Base-by-base conservation (phyloP, 768 basidiomycete species). In the Strobilomyces confusus region DNA sequence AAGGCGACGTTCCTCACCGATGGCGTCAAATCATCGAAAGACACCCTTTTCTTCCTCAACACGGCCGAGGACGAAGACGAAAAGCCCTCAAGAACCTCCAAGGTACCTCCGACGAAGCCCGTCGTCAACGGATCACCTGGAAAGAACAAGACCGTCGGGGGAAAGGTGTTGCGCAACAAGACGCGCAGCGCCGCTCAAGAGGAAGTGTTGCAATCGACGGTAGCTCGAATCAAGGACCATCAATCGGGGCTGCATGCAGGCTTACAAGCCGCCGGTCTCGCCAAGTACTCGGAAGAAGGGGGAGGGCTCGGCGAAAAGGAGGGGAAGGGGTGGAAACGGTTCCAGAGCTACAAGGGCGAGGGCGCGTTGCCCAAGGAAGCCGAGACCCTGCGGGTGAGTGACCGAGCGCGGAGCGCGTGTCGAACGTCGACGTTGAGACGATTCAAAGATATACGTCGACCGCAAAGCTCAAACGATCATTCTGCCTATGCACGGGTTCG, bases 321-420 rank as follows among this genome's bases (percentile, higher is more conserved):
- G 63, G 92, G 91, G 34, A 98, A 98, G 69, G 82, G 84, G 14
- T 95, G 94, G 88, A 95, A 95, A 69, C 83, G 86, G 56, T 98
- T 95, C 75, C 92, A 92, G 73, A 95, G 93, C 62, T 99, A 98
- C 72, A 93, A 93, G 71, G 89, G 95, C 32, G 95, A 99, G 65
- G 90, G 80, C 14, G 95, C 87, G 46, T 70, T 98, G 32, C 97
- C 95, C 2, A 75, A 77, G n/a, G 87, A 93, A 52, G 84, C 86
- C 7, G 89, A 94, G 55, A 79, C 77, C 56, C 69, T 94, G 44
- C 79, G 88, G 68, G 94, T 97, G 68, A 63, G 86, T 73, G 8
- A 19, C 23, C 41, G 17, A 9, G 43, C 20, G 2, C 43, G 26
- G 57, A 44, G 22, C 49, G 25, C 30, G 25, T 51, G 4, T 42